Evolutionary conservation across 2,329 filamentous ascomycete species (phyloP).

Genomic region (Zasmidium citrigriseum): DNA sequence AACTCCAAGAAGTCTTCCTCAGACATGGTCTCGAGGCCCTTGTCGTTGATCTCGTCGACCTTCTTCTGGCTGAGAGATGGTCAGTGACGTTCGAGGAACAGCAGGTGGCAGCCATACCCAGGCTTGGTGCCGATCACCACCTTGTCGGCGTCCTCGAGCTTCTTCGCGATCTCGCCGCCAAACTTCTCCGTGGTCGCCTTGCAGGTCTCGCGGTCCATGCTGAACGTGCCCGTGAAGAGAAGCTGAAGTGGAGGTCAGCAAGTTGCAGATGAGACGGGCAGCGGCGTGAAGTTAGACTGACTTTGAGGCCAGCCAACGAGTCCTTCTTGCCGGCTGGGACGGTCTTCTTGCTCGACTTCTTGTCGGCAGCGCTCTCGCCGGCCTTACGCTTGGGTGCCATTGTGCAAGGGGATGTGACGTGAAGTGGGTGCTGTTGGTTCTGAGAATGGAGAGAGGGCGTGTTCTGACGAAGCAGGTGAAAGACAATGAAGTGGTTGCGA

Average conservation of each 20-base stretch:
- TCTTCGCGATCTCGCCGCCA: conserved; percentile 11
- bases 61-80: conserved; percentile 14
- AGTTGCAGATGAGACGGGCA: not conserved
- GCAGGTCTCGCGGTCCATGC: conserved; percentile 17
- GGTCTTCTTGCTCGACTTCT: conserved; percentile 4
- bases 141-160: conserved; percentile 14
- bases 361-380: not conserved
- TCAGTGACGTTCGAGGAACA: not conserved
- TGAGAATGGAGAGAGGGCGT: not conserved
- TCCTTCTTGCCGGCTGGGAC: conserved; percentile 6
- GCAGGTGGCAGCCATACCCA: conserved; percentile 3
- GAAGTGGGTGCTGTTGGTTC: too few species aligned
- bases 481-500: too few species aligned
- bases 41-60: conserved; percentile 21
- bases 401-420: not conserved
- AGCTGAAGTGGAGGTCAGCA: conserved; percentile 1
- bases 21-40: conserved; percentile 13
- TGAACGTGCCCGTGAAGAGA: conserved; percentile 15
- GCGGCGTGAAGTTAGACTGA: not conserved
- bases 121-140: conserved; percentile 18
- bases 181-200: conserved; percentile 15
- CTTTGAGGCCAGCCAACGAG: conserved; percentile 11
- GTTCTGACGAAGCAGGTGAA: too few species aligned
- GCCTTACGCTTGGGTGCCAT: not conserved
- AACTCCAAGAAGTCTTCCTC: conserved; percentile 19